Evolutionary conservation across 345 rosid species (phyloP).

Genomic region (Eucalyptus albens): DNA sequence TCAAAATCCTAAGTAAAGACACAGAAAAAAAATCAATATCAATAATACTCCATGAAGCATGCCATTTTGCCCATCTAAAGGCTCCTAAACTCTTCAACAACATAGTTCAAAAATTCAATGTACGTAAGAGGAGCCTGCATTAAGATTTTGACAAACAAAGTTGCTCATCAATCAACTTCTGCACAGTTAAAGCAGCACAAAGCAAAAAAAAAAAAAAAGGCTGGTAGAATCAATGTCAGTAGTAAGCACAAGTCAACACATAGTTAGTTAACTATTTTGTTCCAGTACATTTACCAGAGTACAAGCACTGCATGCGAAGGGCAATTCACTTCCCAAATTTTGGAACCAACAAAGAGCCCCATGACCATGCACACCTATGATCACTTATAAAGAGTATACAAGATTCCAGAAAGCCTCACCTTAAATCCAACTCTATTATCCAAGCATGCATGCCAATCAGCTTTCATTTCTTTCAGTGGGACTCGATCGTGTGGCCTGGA

Average conservation of each 20-base stretch:
- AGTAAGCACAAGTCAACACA: background rate
- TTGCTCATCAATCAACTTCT: background rate
- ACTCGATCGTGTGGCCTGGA: conserved; percentile 93
- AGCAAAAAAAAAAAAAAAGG: background rate
- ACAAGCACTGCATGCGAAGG: background rate
- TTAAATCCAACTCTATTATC: conserved; percentile 83
- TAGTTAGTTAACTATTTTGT: background rate
- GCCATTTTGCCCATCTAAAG: background rate
- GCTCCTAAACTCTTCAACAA: background rate
- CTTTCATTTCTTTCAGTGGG: conserved; percentile 79
- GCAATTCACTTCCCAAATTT: background rate
- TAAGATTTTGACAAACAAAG: background rate
- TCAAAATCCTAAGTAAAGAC: background rate
- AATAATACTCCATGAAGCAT: background rate
- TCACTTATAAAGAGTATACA: background rate
- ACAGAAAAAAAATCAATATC: background rate
- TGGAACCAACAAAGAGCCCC: background rate
- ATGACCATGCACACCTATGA: background rate
- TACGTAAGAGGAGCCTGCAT: background rate
- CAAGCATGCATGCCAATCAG: conserved; percentile 89
- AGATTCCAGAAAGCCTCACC: conserved; percentile 22
- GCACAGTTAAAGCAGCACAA: background rate
- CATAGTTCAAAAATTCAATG: background rate
- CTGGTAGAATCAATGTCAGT: background rate
- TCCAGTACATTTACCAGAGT: background rate